These are phyloP conservation scores for Microcyclospora tardicrescens DNA, from an alignment of 2,329 filamentous ascomycete genomes.

Conservation along the genomic window DNA sequence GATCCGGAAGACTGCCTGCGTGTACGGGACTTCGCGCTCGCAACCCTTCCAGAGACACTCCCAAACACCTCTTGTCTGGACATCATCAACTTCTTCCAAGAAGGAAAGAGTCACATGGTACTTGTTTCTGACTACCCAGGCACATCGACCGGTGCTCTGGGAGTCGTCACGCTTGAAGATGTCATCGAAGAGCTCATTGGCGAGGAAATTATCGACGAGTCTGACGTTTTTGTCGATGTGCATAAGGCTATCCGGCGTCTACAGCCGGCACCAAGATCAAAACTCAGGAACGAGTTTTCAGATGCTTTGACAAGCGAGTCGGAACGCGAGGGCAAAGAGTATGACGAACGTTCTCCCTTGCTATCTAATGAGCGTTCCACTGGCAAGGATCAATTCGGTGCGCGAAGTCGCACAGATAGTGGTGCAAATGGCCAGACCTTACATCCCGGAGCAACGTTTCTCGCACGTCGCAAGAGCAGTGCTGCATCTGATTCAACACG, in stretches of 20 bases:
- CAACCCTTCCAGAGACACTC: slow-evolving; percentile 85
- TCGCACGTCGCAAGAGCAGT: slow-evolving; percentile 34
- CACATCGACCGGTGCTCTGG: slow-evolving; percentile 79
- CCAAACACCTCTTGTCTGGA: slow-evolving; percentile 94
- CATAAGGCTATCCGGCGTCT: slow-evolving; percentile 93
- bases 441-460: slow-evolving; percentile 23
- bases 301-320: slow-evolving; percentile 7
- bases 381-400: slow-evolving; percentile 6
- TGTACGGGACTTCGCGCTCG: slow-evolving; percentile 81
- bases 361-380: too few relatives aligned
- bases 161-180: slow-evolving; percentile 91
- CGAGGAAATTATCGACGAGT: slow-evolving; percentile 99
- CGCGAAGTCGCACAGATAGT: slow-evolving; percentile 18
- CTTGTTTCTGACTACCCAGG: slow-evolving; percentile 82
- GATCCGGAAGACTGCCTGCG: slow-evolving; percentile 83
- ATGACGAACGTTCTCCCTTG: slow-evolving; percentile 18
- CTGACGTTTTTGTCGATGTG: slow-evolving; percentile 94
- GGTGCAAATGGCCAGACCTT: slow-evolving; percentile 12
- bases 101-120: slow-evolving; percentile 98
- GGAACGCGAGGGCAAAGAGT: slow-evolving; percentile 12
- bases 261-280: slow-evolving; percentile 60
- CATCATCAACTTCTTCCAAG: slow-evolving; percentile 99
- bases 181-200: slow-evolving; percentile 98
- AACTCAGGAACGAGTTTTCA: slow-evolving; percentile 4
- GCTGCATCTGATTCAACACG: slow-evolving; percentile 22